Conservation (phyloP, 495 filamentous ascomycete genomes). For the Penicillium ochrochloron region DNA sequence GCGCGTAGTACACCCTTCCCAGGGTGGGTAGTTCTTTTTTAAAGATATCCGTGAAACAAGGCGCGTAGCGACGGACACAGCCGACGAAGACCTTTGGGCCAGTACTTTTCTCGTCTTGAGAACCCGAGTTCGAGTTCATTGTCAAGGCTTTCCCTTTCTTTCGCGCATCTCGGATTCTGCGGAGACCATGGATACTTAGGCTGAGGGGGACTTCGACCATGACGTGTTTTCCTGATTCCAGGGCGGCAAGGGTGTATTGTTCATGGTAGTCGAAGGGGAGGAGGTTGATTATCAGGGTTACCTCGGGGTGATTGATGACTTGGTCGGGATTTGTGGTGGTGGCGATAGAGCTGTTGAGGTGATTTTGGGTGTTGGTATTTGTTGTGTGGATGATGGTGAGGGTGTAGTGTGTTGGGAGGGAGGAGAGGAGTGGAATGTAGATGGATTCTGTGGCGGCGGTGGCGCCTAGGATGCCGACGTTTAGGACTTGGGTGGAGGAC, state of each 20-base stretch:
- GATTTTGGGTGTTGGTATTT: constrained; percentile 19
- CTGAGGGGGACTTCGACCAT: constrained; percentile 61
- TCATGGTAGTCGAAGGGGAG: constrained; percentile 57
- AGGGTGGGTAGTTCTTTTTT: constrained; percentile 49
- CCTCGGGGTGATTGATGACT: constrained; percentile 28
- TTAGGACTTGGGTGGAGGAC: constrained; percentile 22
- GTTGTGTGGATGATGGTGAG: constrained; percentile 49
- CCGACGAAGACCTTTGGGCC: constrained; percentile 56
- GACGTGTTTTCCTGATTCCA: constrained; percentile 56
- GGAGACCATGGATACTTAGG: constrained; percentile 43
- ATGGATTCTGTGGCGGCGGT: constrained; percentile 51
- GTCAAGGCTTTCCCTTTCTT: constrained; percentile 29
- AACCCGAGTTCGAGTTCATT: neutral
- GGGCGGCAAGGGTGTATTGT: constrained; percentile 50
- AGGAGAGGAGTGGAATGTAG: constrained; percentile 52
- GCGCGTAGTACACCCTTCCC: constrained; percentile 56
- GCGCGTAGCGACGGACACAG: constrained; percentile 59
- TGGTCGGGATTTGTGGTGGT: constrained; percentile 21
- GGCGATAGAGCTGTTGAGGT: constrained; percentile 16
- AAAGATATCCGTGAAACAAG: constrained; percentile 52
- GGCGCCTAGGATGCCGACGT: constrained; percentile 54
- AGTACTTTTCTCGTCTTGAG: neutral
- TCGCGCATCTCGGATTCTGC: constrained; percentile 47
- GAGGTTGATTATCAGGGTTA: constrained; percentile 58
- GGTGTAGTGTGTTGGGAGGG: constrained; percentile 45